Conservation (phyloP, 257 asterid species). For the Lavandula angustifolia region DNA sequence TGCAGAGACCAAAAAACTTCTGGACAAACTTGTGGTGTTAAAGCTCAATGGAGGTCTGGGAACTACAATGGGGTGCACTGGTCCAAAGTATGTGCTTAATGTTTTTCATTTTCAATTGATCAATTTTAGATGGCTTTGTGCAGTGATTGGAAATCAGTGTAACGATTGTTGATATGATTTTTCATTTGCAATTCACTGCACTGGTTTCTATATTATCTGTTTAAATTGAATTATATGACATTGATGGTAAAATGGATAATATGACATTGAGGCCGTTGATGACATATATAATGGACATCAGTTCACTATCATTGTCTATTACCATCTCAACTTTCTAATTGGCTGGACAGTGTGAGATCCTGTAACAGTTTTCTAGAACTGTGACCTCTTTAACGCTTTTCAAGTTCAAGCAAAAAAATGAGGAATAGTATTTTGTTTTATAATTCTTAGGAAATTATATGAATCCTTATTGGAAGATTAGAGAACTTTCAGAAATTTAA, state of each 20-base stretch:
- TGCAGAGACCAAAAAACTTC: constrained; percentile 64
- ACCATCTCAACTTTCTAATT: neutral
- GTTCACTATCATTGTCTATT: neutral
- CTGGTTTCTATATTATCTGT: constrained; percentile 15
- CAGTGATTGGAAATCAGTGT: neutral
- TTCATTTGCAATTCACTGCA: constrained; percentile 20
- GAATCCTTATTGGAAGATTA: constrained; percentile 13
- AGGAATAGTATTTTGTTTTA: neutral
- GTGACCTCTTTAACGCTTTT: neutral
- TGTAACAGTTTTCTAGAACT: neutral
- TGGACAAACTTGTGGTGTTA: constrained; percentile 90
- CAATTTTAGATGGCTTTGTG: constrained; percentile 28
- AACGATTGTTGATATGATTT: constrained; percentile 6
- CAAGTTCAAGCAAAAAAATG: neutral
- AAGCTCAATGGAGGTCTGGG: constrained; percentile 99
- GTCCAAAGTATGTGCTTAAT: constrained; percentile 78
- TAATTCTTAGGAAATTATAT: neutral
- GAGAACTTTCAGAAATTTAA: neutral
- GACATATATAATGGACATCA: neutral
- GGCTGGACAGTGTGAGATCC: neutral
- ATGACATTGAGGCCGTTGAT: constrained; percentile 6
- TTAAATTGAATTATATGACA: constrained; percentile 3
- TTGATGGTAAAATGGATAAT: neutral
- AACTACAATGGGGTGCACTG: constrained; percentile 99
- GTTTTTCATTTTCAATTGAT: constrained; percentile 10